Conservation (phyloP, 2,329 filamentous ascomycete species). For the Alternaria incomplexa region DNA sequence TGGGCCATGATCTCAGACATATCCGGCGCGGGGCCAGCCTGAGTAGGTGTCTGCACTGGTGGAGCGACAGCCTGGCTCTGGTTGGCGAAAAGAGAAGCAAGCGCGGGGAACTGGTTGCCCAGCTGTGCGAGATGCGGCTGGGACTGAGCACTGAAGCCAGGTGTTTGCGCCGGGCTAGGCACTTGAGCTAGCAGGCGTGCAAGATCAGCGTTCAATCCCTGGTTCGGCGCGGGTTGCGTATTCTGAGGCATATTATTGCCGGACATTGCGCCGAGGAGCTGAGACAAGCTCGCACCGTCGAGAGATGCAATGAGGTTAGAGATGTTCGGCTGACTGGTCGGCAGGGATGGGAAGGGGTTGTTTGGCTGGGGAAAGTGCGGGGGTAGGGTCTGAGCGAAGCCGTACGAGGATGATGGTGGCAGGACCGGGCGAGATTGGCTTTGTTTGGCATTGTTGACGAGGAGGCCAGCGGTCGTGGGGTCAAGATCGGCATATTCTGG, state of each 20-base stretch:
- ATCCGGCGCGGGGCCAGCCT: conserved; percentile 44
- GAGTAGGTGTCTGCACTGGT: conserved; percentile 39
- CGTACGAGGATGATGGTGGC: conserved; percentile 39
- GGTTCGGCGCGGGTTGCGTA: conserved; percentile 46
- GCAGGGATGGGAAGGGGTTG: conserved; percentile 45
- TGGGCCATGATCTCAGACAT: conserved; percentile 79
- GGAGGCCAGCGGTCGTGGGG: conserved; percentile 76
- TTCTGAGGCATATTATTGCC: conserved; percentile 46
- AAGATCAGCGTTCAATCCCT: conserved; percentile 44
- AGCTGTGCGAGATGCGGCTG: conserved; percentile 32
- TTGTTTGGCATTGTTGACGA: conserved; percentile 75
- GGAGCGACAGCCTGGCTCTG: conserved; percentile 33
- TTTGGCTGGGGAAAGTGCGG: conserved; percentile 41
- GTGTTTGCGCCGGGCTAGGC: conserved; percentile 32
- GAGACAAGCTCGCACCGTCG: conserved; percentile 73
- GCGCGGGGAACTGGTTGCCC: conserved; percentile 38
- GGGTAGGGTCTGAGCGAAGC: conserved; percentile 39
- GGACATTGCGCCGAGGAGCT: conserved; percentile 67
- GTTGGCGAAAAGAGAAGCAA: conserved; percentile 38
- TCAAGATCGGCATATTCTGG: conserved; percentile 83
- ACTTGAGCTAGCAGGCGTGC: conserved; percentile 48
- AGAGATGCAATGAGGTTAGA: conserved; percentile 70
- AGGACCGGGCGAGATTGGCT: conserved; percentile 44
- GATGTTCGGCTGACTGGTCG: conserved; percentile 56
- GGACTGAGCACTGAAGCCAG: conserved; percentile 26